Evolutionary conservation across 2,329 filamentous ascomycete genomes (phyloP).

Genomic region (Ophiostoma sp.): DNA sequence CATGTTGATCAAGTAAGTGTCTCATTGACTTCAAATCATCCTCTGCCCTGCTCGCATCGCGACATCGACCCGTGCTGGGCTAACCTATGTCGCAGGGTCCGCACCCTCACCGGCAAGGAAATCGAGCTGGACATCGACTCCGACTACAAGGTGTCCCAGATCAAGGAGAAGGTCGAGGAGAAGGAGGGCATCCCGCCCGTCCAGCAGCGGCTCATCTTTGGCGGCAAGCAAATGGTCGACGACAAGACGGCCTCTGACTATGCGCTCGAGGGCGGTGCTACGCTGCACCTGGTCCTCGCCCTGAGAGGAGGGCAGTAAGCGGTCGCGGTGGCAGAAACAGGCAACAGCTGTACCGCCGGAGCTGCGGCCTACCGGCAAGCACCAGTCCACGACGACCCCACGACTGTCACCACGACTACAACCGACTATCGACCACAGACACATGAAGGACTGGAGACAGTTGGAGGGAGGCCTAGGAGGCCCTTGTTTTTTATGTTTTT

Average conservation of each 20-base stretch:
- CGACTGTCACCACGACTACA: not conserved
- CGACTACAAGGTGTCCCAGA: constrained; percentile 88
- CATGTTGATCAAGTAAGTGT: constrained; percentile 22
- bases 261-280: constrained; percentile 83
- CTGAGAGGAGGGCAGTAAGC: constrained; percentile 61
- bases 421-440: too few species aligned
- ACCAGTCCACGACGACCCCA: not conserved
- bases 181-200: constrained; percentile 97
- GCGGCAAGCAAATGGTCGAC: constrained; percentile 97
- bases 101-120: constrained; percentile 96
- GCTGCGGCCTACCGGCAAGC: too few species aligned
- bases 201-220: constrained; percentile 92
- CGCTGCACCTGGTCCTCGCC: constrained; percentile 90
- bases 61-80: too few species aligned
- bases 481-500: not conserved
- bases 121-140: constrained; percentile 97
- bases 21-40: not conserved
- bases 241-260: constrained; percentile 92
- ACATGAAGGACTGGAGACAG: not conserved
- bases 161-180: constrained; percentile 99
- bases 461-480: not conserved
- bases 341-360: not conserved
- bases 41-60: not conserved
- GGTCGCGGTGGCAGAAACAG: not conserved
- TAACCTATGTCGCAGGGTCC: constrained; percentile 58